phyloP scores from a whole-genome alignment of 164 flowering plant species.

The Aristolochia californica region DNA sequence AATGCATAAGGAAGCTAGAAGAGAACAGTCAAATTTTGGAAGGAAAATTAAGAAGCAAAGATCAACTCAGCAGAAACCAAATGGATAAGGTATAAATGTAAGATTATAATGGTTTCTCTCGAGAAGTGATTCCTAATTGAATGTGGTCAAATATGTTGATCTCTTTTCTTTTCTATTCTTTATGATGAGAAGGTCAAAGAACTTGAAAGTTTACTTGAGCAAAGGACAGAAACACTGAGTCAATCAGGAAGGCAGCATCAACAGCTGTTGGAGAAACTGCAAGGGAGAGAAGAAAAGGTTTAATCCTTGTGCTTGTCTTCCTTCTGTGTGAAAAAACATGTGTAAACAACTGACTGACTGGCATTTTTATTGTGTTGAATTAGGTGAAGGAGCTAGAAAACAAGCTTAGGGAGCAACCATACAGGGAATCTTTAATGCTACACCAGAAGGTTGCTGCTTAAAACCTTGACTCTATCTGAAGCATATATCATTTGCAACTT shows the following conservation, averaged over 20 bases:
- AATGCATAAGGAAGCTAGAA: slow-evolving; percentile 51
- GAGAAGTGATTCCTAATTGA: not conserved
- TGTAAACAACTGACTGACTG: no score
- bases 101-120: no score
- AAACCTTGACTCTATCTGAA: not conserved
- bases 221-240: slow-evolving; percentile 27
- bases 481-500: not conserved
- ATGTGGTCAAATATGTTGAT: not conserved
- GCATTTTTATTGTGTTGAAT: no score
- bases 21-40: slow-evolving; percentile 61
- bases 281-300: slow-evolving; percentile 55
- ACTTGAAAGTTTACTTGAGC: slow-evolving; percentile 50
- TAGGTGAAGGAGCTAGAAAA: slow-evolving; percentile 26
- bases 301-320: no score
- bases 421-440: slow-evolving; percentile 19
- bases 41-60: slow-evolving; percentile 51
- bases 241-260: slow-evolving; percentile 53
- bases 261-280: slow-evolving; percentile 50
- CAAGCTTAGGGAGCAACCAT: slow-evolving; percentile 17
- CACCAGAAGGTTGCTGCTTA: slow-evolving; percentile 44
- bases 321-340: no score
- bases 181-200: slow-evolving; percentile 35
- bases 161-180: not conserved
- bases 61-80: slow-evolving; percentile 44
- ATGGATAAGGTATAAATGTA: slow-evolving; percentile 35